Evolutionary conservation across 1,284 basidiomycete genomes (phyloP), one percentile per base, ranked within the genome.

Genomic region (Calocybe gambosa): DNA sequence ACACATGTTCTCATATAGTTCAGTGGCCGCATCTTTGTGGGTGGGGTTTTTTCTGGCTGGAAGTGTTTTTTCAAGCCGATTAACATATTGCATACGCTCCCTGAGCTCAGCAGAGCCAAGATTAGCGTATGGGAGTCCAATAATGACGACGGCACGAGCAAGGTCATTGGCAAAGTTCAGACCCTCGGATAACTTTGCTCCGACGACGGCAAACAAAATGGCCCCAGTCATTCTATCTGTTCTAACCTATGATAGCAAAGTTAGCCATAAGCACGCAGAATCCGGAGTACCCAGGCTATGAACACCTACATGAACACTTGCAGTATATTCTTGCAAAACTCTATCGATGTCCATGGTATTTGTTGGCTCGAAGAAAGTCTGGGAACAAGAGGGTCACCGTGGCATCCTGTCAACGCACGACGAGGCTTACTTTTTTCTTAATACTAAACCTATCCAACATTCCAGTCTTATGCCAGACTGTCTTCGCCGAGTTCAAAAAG

Each of bases 131-230:
- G 95, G 95, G 21, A 99, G 77, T 1, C 96, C 96, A 41, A 92
- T 77, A 61, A 98, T 82, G 40, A 96, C 72, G 21, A 96, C 93
- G 12, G 86, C 89, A 35, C 93, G 82, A 1, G 93, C 91, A 2
- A 97, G 78, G 33, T 89, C 78, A 63, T 93, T 90, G 3, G 89
- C 80, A 64, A 99, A 99, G 66, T 99, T 99, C 56, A 99, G 81
- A 1, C 95, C 95, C 67, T 99, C 95, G 0, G 93, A 96, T 10
- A 99, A 75, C 63, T 98, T 99, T 16, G 93, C 95, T 7, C 95
- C 94, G 18, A 99, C 87, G 1, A 99, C 95, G 1, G 95, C 95
- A 50, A 99, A 83, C 5, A 93, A 69, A 25, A 93, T 62, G 1
- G 89, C 88, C 6, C 89, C 90, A 8, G 71, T 70, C 57, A 60